Evolutionary conservation across 2,329 filamentous ascomycete species (phyloP), one percentile per base, ranked within the genome.

Genomic region (Phialophora verrucosa): DNA sequence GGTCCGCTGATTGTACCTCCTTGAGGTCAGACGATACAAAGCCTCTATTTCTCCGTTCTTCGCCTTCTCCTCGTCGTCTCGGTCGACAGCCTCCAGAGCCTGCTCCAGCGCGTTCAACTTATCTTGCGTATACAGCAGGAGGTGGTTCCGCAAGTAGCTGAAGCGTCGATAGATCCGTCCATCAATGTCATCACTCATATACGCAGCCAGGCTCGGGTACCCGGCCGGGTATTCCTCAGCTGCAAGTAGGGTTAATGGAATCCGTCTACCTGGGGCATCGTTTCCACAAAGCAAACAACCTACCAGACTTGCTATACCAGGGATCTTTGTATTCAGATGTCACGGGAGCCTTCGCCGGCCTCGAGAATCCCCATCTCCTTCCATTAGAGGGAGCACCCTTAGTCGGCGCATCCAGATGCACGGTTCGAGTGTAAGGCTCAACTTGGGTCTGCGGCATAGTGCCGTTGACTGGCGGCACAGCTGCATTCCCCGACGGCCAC

Each of bases 31-130:
- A 27, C 49, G 49, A 29, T 53, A 53, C 23, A 53, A 12, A 25
- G 49, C 53, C 31, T 56, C 53, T 32, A 6, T 23, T 23, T 32
- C 53, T 53, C 53, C 27, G 10, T 31, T 56, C 27, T 31, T 56
- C 31, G 53, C 53, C n/a, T 20, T 20, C 53, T 32, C 31, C 53
- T 56, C 53, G 31, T 56, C 31, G 23, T 56, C 53, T 56, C 53
- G 27, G 7, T 35, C 53, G 5, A 56, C 25, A 11, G 8, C 5
- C 31, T 56, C 53, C n/a, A 56, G 53, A 14, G 14, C 25, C 53
- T 56, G 53, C 31, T 31, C 31, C 10, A 56, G 29, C 4, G 53
- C 27, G 20, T 56, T 56, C 31, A 32, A 38, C 53, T 38, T 56
- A 11, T 32, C 53, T 12, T 56, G 53, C 31, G 11, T 56, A 11